phyloP scores from a whole-genome alignment of 148 eudicot genomes.

The Nepenthes mirabilis region DNA sequence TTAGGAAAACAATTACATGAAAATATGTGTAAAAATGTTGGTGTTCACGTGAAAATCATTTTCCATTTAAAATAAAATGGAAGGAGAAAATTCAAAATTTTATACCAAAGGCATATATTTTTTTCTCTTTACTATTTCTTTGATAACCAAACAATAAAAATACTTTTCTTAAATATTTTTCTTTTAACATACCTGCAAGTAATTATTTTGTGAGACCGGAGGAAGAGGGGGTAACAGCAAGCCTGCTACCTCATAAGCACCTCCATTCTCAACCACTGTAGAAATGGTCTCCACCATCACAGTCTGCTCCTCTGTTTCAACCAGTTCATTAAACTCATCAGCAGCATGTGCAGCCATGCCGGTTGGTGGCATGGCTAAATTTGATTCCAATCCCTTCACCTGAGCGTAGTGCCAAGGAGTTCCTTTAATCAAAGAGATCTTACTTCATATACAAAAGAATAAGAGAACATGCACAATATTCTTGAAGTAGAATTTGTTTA shows the following conservation, averaged over 20 bases:
- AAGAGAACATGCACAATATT: neutral
- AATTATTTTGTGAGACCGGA: slow-evolving; percentile 29
- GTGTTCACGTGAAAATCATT: too few species aligned
- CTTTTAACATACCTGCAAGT: slow-evolving; percentile 36
- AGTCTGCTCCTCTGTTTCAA: slow-evolving; percentile 28
- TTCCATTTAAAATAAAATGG: too few species aligned
- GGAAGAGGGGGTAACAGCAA: slow-evolving; percentile 44
- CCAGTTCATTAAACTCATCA: slow-evolving; percentile 46
- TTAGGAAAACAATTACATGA: too few species aligned
- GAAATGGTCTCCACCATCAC: slow-evolving; percentile 18
- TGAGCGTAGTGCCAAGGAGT: slow-evolving; percentile 8
- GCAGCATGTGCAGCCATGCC: slow-evolving; percentile 76
- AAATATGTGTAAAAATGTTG: too few species aligned
- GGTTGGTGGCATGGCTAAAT: slow-evolving; percentile 37
- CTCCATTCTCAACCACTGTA: slow-evolving; percentile 13
- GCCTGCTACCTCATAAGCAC: slow-evolving; percentile 10
- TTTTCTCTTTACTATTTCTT: too few species aligned
- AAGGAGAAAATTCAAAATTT: too few species aligned
- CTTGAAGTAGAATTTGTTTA: neutral
- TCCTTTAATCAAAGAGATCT: neutral
- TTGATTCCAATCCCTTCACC: slow-evolving; percentile 28
- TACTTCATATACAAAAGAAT: neutral
- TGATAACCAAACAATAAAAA: too few species aligned
- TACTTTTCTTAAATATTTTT: too few species aligned
- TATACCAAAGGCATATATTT: too few species aligned